phyloP scores from a whole-genome alignment of 495 filamentous ascomycete genomes.

The Polyplosphaeria fusca region DNA sequence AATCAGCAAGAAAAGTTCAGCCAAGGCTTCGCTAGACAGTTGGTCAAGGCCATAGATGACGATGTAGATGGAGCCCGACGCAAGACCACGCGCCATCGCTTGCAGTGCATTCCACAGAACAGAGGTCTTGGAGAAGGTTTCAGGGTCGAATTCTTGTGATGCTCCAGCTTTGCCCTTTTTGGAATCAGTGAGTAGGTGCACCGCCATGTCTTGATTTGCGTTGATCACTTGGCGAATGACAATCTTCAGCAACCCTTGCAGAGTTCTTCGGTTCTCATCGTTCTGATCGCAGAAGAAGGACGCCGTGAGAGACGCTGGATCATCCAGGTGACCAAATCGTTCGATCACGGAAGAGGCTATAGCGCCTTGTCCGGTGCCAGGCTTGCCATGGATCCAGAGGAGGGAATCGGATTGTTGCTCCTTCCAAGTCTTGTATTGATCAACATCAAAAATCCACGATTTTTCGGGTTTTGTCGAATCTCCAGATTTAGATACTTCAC shows the following conservation, averaged over 20 bases:
- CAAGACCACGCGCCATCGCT: slow-evolving; percentile 6
- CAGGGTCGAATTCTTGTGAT: slow-evolving; percentile 4
- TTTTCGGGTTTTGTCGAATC: background rate
- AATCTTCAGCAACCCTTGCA: slow-evolving; percentile 10
- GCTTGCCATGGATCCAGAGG: slow-evolving; percentile 21
- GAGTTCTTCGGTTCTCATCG: slow-evolving; percentile 17
- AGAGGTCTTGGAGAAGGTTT: slow-evolving; percentile 3
- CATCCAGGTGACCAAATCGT: background rate
- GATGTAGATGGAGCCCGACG: slow-evolving; percentile 4
- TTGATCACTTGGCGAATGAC: slow-evolving; percentile 21
- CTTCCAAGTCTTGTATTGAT: slow-evolving; percentile 14
- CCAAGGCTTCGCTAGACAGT: slow-evolving; percentile 14
- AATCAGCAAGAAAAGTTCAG: slow-evolving; percentile 5
- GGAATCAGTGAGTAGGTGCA: slow-evolving; percentile 15
- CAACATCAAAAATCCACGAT: slow-evolving; percentile 4
- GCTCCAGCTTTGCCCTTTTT: slow-evolving; percentile 8
- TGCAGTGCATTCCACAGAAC: slow-evolving; percentile 17
- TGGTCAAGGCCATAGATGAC: slow-evolving; percentile 16
- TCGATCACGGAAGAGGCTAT: slow-evolving; percentile 23
- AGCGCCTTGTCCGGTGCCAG: slow-evolving; percentile 12
- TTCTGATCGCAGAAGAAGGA: slow-evolving; percentile 27
- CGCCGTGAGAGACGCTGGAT: slow-evolving; percentile 2
- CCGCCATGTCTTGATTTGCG: slow-evolving; percentile 12
- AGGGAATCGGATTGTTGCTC: background rate
- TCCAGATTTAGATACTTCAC: too few relatives aligned